These are phyloP conservation scores for Thraustochytrium sp. DNA, from an alignment of 352 stramenopile species.

Conservation along the genomic window DNA sequence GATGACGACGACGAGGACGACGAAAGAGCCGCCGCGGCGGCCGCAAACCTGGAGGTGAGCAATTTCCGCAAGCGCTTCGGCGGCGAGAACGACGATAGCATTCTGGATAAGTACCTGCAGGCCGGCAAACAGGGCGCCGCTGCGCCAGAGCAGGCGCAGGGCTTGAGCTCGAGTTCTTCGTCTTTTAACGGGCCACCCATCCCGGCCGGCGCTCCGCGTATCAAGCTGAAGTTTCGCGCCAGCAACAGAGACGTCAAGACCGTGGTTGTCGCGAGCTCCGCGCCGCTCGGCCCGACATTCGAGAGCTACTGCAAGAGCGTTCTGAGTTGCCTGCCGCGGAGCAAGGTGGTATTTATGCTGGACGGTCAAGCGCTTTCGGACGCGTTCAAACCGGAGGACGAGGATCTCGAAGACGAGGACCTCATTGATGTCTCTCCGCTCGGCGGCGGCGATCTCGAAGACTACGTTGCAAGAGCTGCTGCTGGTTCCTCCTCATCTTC, in stretches of 20 bases:
- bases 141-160: background rate
- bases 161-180: background rate
- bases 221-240: background rate
- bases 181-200: background rate
- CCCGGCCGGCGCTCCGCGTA: background rate
- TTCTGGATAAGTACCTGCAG: background rate
- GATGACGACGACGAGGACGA: background rate
- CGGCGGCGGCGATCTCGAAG: too few relatives aligned
- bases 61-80: background rate
- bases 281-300: background rate
- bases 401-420: constrained; percentile 6
- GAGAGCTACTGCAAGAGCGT: background rate
- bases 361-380: background rate
- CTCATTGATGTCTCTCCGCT: constrained; percentile 2
- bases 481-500: too few relatives aligned
- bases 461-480: background rate
- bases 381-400: background rate
- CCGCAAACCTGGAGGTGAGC: background rate
- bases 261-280: background rate
- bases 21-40: background rate
- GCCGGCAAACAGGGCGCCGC: background rate
- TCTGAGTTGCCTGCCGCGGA: background rate
- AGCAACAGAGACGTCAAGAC: background rate
- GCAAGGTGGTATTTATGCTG: background rate
- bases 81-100: background rate